phyloP scores from a whole-genome alignment of 1,139 yeast genomes.

The Yamadazyma mexicana region DNA sequence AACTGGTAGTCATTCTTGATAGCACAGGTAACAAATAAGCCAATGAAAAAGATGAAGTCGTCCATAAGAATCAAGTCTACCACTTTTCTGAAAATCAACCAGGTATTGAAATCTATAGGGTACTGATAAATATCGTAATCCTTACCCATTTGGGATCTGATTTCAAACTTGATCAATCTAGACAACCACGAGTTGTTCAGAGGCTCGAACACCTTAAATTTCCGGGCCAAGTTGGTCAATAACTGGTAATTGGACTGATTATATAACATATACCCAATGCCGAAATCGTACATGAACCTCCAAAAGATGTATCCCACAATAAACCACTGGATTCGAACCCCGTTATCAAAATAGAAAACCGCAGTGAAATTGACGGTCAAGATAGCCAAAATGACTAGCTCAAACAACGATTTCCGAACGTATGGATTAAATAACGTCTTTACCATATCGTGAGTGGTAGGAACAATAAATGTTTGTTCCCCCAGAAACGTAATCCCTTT shows the following conservation, averaged over 20 bases:
- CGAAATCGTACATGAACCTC: slow-evolving; percentile 77
- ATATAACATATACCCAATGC: slow-evolving; percentile 71
- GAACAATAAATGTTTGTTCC: slow-evolving; percentile 58
- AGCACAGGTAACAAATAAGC: slow-evolving; percentile 64
- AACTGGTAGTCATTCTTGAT: slow-evolving; percentile 44
- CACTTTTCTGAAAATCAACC: slow-evolving; percentile 77
- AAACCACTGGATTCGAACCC: slow-evolving; percentile 44
- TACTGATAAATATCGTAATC: slow-evolving; percentile 48
- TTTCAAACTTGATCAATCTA: slow-evolving; percentile 40
- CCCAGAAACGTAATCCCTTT: slow-evolving; percentile 52
- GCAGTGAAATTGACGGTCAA: slow-evolving; percentile 53
- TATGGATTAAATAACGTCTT: slow-evolving; percentile 79
- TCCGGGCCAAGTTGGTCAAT: slow-evolving; percentile 57
- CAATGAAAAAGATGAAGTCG: slow-evolving; percentile 76
- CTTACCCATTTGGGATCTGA: slow-evolving; percentile 62
- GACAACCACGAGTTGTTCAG: slow-evolving; percentile 37
- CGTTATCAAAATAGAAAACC: slow-evolving; percentile 38
- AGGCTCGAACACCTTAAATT: slow-evolving; percentile 46
- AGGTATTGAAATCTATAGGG: slow-evolving; percentile 80
- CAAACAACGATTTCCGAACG: slow-evolving; percentile 67
- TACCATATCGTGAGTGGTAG: slow-evolving; percentile 85
- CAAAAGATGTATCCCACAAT: slow-evolving; percentile 65
- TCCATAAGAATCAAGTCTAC: slow-evolving; percentile 86
- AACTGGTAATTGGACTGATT: slow-evolving; percentile 63
- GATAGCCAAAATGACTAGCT: slow-evolving; percentile 54